Evolutionary conservation across 2,329 filamentous ascomycete genomes (phyloP), one percentile per base, ranked within the genome.

Genomic region (Neopestalotiopsis sp.): DNA sequence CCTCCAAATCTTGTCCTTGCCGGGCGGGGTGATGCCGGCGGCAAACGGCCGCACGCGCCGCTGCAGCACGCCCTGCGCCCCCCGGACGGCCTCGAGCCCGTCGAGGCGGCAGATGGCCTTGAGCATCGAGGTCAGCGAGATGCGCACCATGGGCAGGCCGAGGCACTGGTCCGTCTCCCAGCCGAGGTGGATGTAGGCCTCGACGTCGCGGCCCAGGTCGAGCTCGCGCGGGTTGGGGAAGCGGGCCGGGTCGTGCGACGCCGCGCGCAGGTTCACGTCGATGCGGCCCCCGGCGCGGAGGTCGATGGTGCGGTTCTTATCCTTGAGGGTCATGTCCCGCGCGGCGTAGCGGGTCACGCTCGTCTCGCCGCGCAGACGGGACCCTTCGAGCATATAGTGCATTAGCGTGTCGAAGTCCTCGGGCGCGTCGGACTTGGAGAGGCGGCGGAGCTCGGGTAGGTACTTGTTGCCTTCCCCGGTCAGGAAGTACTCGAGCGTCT

Each of bases 131-230:
- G 71, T 71, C 66, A 74, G 67, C 1, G 73, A 72, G 13, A 70
- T 68, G 9, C 72, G 71, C 62, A 71, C 84, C 32, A 84, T 82
- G n/a, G 86, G 81, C 71, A 79, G 80, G 28, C 85, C 86, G 9
- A 88, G 79, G 67, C 84, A 87, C n/a, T 81, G 77, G 72, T 88
- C 85, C 17, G 85, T 81, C 0, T 87, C 88, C 34, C 82, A 79
- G 45, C 86, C 86, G 70, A 84, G 85, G 75, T 85, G 82, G 70
- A 88, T 83, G 74, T 89, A 89, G 1, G 78, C 78, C 9, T 84
- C 82, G 32, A 85, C 72, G 0, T 83, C 84, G 4, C 88, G 83
- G 72, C 87, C 83, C 20, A 87, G 79, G 20, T 80, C 80, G n/a
- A 89, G 82, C 66, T 81, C 76, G 32, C 83, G 76, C 10, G 86